Base-by-base conservation (phyloP, 768 basidiomycete species). In the Mycena filopes region DNA sequence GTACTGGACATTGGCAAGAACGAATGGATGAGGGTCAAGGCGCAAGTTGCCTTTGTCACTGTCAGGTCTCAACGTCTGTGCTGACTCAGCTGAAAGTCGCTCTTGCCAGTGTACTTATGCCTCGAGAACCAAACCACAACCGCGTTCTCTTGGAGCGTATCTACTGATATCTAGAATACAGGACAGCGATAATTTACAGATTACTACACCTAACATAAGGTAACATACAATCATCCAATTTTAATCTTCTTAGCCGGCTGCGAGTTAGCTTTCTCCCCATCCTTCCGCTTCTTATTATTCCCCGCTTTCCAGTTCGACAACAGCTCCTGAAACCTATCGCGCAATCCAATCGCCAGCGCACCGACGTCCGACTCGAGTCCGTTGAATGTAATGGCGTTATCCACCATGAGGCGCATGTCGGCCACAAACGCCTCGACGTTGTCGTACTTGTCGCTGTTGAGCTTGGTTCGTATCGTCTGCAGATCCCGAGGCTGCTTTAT, bases 401-500 rank as follows among this genome's bases (percentile, higher is more conserved):
- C 80, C 63, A 94, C 77, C 95, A 99, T 97, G 45, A 96, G 84
- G 46, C 91, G 87, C 57, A 96, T 78, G 74, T 99, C 97, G 2
- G 89, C 91, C 73, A 94, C 91, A 71, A 97, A 89, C 3, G 87
- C 88, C 48, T 93, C 91, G 55, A 88, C 77, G 3, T 88, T 85
- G 33, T 91, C 89, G 75, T 96, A 96, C 76, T 90, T 91, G 80
- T 95, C 95, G 36, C 79, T 80, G 62, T 95, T 92, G 63, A 98
- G 82, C 75, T 91, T 95, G 71, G 83, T 83, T 66, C 90, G 86
- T 72, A 99, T 96, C 53, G 90, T 91, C 66, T 82, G 79, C 58
- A 99, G 80, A 77, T 99, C 97, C 46, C 97, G 89, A 3, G 94
- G 94, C 68, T 96, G 89, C 73, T 92, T 94, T 66, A 99, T 93